phyloP scores from a whole-genome alignment of 2,329 filamentous ascomycete species.

The Lasiodiplodia gonubiensis region DNA sequence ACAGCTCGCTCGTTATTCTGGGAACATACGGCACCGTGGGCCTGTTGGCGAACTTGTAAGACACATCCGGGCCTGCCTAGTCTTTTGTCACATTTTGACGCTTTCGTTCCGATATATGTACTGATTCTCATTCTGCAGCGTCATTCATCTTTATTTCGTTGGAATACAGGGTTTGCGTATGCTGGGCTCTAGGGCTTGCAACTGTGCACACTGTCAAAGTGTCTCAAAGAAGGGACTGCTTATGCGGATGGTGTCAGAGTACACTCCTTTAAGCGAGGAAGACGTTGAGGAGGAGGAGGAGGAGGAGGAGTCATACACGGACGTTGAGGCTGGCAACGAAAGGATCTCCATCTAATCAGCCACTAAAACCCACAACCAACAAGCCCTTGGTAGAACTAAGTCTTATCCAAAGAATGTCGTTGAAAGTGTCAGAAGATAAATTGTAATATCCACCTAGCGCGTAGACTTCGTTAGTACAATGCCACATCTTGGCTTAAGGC shows the following conservation, averaged over 20 bases:
- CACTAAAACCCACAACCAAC: neutral
- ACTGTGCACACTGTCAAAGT: conserved; percentile 14
- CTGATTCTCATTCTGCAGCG: neutral
- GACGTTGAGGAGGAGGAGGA: conserved; percentile 16
- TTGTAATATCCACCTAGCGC: neutral
- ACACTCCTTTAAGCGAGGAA: neutral
- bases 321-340: neutral
- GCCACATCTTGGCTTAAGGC: no score
- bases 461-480: neutral
- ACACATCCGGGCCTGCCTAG: neutral
- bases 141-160: conserved; percentile 8
- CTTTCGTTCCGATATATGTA: no score
- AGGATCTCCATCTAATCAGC: neutral
- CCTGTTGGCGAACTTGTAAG: conserved; percentile 4
- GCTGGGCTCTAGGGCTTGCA: neutral
- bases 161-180: neutral
- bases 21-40: conserved; percentile 17
- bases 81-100: neutral
- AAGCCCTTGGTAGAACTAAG: neutral
- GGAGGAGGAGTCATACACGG: conserved; percentile 3
- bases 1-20: conserved; percentile 2
- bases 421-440: neutral
- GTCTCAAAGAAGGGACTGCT: neutral
- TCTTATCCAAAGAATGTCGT: neutral
- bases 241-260: conserved; percentile 1